Conservation (phyloP, 495 filamentous ascomycete genomes). For the Penicillium coprophilum region DNA sequence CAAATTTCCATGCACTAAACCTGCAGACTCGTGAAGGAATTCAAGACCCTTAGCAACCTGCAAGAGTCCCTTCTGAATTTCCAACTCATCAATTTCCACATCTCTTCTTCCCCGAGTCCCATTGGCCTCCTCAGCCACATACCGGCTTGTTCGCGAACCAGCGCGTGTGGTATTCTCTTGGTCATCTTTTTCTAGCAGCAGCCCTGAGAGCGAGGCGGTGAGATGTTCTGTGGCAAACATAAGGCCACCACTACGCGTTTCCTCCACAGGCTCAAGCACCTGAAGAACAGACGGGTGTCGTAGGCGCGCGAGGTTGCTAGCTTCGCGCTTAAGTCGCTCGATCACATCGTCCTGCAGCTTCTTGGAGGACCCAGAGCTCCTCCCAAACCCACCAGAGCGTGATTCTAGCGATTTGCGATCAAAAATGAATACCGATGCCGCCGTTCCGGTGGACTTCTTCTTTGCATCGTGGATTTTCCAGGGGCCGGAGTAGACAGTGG, state of each 20-base stretch:
- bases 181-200: constrained; percentile 86
- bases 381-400: constrained; percentile 55
- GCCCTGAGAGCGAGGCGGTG: constrained; percentile 77
- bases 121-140: constrained; percentile 77
- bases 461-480: constrained; percentile 98
- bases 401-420: constrained; percentile 82
- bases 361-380: constrained; percentile 68
- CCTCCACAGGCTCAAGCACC: constrained; percentile 91
- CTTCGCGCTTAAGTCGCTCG: constrained; percentile 87
- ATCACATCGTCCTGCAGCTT: constrained; percentile 82
- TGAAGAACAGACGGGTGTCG: constrained; percentile 91
- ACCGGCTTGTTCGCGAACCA: constrained; percentile 70
- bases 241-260: constrained; percentile 82
- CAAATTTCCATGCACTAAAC: constrained; percentile 88
- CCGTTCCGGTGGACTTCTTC: constrained; percentile 86
- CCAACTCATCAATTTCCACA: constrained; percentile 92
- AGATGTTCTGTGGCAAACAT: constrained; percentile 95
- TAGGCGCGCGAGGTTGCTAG: constrained; percentile 77
- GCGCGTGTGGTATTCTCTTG: constrained; percentile 63
- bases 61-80: constrained; percentile 93
- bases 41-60: constrained; percentile 93
- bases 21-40: constrained; percentile 95
- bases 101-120: constrained; percentile 74
- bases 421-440: constrained; percentile 91
- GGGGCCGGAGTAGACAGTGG: constrained; percentile 73